Conservation (phyloP, 441 rosid species). For the Corymbia calophylla region DNA sequence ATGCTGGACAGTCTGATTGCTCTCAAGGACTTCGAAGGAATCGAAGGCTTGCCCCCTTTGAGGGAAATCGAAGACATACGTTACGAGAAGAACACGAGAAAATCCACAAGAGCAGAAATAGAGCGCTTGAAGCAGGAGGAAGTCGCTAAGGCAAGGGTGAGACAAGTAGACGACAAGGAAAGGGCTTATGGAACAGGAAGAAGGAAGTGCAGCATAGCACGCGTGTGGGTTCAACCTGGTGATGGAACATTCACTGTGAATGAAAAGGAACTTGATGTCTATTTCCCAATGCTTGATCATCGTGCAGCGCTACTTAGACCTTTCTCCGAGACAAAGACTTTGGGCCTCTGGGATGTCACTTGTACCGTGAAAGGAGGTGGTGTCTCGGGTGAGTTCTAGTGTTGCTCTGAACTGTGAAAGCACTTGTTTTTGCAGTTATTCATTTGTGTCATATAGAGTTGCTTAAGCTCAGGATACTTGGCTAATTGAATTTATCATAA, state of each 20-base stretch:
- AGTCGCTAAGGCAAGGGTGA: slow-evolving; percentile 72
- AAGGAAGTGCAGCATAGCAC: slow-evolving; percentile 87
- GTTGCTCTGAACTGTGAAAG: not conserved
- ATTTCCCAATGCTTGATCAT: slow-evolving; percentile 91
- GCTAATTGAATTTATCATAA: not conserved
- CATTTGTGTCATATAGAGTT: not conserved
- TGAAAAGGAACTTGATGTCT: slow-evolving; percentile 78
- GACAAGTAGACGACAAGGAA: slow-evolving; percentile 76
- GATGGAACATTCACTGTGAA: slow-evolving; percentile 64
- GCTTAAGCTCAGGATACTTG: not conserved
- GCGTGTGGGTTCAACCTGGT: slow-evolving; percentile 90
- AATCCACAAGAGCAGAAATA: slow-evolving; percentile 66
- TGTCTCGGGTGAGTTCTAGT: slow-evolving; percentile 45
- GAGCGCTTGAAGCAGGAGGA: slow-evolving; percentile 92
- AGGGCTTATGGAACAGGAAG: slow-evolving; percentile 97
- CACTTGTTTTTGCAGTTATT: not conserved
- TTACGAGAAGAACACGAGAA: slow-evolving; percentile 60
- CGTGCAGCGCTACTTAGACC: slow-evolving; percentile 92
- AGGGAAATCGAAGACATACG: slow-evolving; percentile 69
- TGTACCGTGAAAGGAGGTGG: slow-evolving; percentile 97
- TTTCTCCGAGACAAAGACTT: slow-evolving; percentile 85
- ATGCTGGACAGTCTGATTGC: slow-evolving; percentile 94
- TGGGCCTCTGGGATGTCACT: slow-evolving; percentile 82
- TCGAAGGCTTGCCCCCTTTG: slow-evolving; percentile 84
- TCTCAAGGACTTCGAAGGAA: slow-evolving; percentile 67